Conservation (phyloP, 805 yeast species). For the Metschnikowia reukaufii region DNA sequence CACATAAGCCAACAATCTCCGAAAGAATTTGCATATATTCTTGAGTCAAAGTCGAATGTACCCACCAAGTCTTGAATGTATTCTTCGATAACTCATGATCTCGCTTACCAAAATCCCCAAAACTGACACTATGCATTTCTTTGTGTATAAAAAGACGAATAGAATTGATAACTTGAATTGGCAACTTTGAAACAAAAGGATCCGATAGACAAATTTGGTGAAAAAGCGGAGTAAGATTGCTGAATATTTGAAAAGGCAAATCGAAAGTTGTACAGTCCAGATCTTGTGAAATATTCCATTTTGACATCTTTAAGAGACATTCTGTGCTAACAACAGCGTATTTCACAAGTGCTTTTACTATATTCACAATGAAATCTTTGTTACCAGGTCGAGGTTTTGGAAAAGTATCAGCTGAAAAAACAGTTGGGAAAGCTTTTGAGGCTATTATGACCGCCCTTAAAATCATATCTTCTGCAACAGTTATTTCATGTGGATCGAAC, state of each 20-base stretch:
- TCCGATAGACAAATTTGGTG: background rate
- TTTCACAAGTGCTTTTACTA: background rate
- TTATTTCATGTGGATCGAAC: background rate
- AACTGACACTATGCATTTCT: background rate
- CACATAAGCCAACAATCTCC: background rate
- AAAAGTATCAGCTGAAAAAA: background rate
- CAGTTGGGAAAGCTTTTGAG: background rate
- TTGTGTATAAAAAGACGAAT: background rate
- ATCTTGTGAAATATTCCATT: background rate
- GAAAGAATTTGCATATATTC: background rate
- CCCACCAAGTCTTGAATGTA: background rate
- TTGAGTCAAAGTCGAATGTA: background rate
- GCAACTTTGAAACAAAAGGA: background rate
- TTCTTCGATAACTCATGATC: background rate
- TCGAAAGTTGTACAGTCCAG: background rate
- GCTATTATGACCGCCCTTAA: no score
- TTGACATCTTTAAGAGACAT: background rate
- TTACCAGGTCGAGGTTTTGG: no score
- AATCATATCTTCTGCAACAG: background rate
- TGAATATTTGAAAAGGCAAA: background rate
- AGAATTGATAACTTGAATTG: background rate
- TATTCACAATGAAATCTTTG: background rate
- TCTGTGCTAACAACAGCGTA: background rate
- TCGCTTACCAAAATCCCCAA: background rate
- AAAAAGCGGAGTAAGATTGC: background rate